Conservation (phyloP, 164 flowering plant genomes). For the Protea cynaroides region DNA sequence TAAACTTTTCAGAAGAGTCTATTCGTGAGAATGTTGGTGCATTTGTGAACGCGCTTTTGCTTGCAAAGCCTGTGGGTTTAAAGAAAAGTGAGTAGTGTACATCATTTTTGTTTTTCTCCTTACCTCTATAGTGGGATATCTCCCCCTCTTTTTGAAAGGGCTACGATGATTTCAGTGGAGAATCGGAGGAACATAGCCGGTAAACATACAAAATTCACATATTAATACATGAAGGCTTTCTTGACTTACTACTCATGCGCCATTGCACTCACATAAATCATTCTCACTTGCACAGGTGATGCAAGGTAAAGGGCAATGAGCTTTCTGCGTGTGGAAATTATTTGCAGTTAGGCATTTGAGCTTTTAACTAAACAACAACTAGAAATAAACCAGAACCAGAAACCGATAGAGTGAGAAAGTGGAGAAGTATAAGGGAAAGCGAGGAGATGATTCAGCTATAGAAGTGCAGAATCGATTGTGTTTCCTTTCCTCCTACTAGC, state of each 20-base stretch:
- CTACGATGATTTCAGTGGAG: neutral
- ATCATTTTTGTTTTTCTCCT: neutral
- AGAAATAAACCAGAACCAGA: no score
- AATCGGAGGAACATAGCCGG: neutral
- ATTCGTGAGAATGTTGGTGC: constrained; percentile 87
- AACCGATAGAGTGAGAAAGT: no score
- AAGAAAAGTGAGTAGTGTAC: constrained; percentile 76
- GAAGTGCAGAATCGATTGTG: no score
- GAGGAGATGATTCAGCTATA: no score
- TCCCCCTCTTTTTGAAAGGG: neutral
- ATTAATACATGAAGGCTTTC: neutral
- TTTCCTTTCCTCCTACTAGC: no score
- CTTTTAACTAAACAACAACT: no score
- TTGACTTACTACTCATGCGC: neutral
- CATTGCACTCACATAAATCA: neutral
- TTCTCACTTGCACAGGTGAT: neutral
- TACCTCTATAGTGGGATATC: constrained; percentile 12
- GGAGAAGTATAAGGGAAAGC: no score
- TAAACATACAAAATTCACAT: neutral
- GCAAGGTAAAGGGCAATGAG: neutral
- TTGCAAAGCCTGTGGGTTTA: constrained; percentile 87
- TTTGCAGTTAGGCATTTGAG: no score
- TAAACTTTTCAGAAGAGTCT: constrained; percentile 60
- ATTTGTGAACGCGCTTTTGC: constrained; percentile 82
- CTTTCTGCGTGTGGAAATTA: no score